Evolutionary conservation across 805 yeast genomes (phyloP), one percentile per base, ranked within the genome.

Genomic region (Millerozyma acaciae): DNA sequence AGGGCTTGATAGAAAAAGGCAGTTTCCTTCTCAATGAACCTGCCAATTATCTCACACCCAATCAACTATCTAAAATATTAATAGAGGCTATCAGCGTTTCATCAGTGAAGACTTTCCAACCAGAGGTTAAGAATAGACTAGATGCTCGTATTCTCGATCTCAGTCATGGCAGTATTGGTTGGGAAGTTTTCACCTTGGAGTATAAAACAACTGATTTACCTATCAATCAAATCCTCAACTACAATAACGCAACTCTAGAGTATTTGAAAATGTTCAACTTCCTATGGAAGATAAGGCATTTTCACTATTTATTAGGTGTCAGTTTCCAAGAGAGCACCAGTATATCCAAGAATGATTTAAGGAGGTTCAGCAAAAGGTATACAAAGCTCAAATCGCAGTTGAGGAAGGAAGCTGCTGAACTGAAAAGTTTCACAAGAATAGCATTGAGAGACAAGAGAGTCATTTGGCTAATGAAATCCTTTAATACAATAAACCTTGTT

Each of bases 151-250:
- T 89, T 15, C 65, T 89, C 30, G 87, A 83, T 38, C 60, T 82
- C 30, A 80, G 80, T 3, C 85, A 80, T 44, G 70, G 54, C 2
- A 75, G 78, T 18, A 59, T 76, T 32, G 96, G 96, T 1, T 89
- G 96, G 96, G 95, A 89, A 51, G 87, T 84, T 2, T 89, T 90
- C 53, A 86, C 96, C 0, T 61, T 89, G 22, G 97, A 88, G 50
- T 93, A 84, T 54, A 64, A 73, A 34, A 48, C 76, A 8, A 69
- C 76, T 6, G 62, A 72, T 17, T 68, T 84, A 3, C 62, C 90
- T 12, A 62, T 80, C 23, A 71, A 74, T 22, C 42, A 51, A 3
- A 36, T 66, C 53, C 28, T 59, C 47, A 39, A 65, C 34, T 44
- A 53, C 32, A 42, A 45, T 6, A 43, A 45, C 24, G 32, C 31